A percentile compares a stretch with the other conserved stretches of the same genome.
These are phyloP conservation scores for Neopestalotiopsis sp. DNA, from an alignment of 2,329 filamentous ascomycete species.

Conservation along the genomic window DNA sequence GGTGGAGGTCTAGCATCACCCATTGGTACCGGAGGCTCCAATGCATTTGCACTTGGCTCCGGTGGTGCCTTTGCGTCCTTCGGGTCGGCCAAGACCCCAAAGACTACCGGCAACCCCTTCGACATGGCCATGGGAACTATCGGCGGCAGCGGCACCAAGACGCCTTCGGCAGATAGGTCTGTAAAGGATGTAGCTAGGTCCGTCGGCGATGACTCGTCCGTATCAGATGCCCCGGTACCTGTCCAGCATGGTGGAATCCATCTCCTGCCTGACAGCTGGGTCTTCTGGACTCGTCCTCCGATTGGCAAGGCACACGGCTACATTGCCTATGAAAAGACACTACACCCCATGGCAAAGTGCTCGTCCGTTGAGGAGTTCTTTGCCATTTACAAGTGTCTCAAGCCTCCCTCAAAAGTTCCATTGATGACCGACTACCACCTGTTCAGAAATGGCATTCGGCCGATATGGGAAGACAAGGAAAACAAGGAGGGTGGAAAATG, in stretches of 20 bases:
- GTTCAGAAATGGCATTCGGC: constrained; percentile 94
- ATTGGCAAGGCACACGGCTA: constrained; percentile 91
- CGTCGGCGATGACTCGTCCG: constrained; percentile 44
- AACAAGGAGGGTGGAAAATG: constrained; percentile 97
- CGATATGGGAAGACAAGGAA: constrained; percentile 98
- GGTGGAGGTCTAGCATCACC: constrained; percentile 74
- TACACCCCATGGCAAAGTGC: constrained; percentile 83
- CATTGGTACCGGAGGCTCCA: constrained; percentile 68
- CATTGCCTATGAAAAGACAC: constrained; percentile 95
- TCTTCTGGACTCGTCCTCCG: constrained; percentile 96
- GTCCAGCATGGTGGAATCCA: constrained; percentile 44
- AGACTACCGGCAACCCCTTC: constrained; percentile 80
- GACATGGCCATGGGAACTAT: constrained; percentile 69
- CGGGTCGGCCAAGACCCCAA: constrained; percentile 85
- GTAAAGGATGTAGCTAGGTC: constrained; percentile 49
- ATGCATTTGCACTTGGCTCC: constrained; percentile 90
- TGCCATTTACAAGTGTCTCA: constrained; percentile 85
- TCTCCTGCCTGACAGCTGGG: constrained; percentile 84
- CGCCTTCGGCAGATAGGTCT: constrained; percentile 67
- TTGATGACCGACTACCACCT: constrained; percentile 97
- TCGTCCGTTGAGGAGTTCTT: constrained; percentile 90
- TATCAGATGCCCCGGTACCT: constrained; percentile 25
- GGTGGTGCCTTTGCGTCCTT: constrained; percentile 93
- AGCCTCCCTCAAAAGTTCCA: constrained; percentile 84
- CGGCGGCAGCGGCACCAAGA: constrained; percentile 46